Evolutionary conservation across 768 basidiomycete species (phyloP).

Genomic region (Daedaleopsis nitida): DNA sequence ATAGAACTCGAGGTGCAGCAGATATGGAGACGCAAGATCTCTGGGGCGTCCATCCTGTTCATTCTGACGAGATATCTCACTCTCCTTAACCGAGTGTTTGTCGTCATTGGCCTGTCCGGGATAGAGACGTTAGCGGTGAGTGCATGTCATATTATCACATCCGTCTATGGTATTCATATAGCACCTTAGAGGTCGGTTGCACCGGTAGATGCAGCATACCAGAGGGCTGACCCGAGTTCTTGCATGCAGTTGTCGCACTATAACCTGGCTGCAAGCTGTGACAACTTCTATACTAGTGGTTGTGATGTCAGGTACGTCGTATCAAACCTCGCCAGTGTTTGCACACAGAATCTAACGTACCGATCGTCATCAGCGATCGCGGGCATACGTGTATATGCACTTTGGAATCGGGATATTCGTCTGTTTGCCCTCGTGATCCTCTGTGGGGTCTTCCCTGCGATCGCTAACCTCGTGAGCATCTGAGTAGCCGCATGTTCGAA

Average conservation of each 20-base stretch:
- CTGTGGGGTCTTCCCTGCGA: conserved; percentile 16
- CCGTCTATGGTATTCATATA: neutral
- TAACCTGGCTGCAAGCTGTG: conserved; percentile 2
- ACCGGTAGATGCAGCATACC: neutral
- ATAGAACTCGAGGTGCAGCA: conserved; percentile 16
- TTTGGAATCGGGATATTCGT: conserved; percentile 4
- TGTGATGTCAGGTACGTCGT: conserved; percentile 1
- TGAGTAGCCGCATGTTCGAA: too few relatives aligned
- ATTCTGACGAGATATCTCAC: conserved; percentile 17
- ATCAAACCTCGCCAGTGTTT: neutral
- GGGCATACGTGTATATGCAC: conserved; percentile 20
- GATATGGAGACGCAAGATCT: conserved; percentile 16
- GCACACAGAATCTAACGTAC: neutral
- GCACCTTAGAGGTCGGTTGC: neutral
- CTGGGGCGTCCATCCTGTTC: conserved; percentile 14
- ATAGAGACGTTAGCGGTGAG: neutral
- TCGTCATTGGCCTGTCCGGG: conserved; percentile 2
- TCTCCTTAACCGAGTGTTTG: conserved; percentile 18
- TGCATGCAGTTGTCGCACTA: conserved; percentile 10
- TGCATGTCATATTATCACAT: neutral
- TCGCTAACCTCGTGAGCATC: conserved; percentile 13
- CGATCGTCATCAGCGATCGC: conserved; percentile 8
- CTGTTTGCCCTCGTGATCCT: conserved; percentile 6
- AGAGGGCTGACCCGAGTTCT: neutral
- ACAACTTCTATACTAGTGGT: neutral